A percentile compares a stretch with the other conserved stretches of the same genome.
These are phyloP conservation scores for Serpula lacrymans DNA, from an alignment of 768 basidiomycete species.

Conservation along the genomic window DNA sequence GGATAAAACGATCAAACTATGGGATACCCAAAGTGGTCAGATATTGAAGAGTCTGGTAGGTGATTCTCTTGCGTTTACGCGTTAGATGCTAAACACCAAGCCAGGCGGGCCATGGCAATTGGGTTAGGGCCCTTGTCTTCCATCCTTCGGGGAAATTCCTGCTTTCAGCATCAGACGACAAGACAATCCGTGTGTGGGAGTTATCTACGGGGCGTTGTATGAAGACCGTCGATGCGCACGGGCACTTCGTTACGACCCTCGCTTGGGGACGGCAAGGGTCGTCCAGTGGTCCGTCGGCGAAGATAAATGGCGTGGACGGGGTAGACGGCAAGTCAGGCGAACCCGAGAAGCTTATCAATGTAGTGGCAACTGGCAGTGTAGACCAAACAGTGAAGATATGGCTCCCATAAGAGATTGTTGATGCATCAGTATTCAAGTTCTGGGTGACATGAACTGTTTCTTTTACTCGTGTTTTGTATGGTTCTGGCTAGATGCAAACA, in stretches of 20 bases:
- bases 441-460: too few relatives aligned
- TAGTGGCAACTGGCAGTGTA: slow-evolving; percentile 65
- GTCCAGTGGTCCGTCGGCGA: slow-evolving; percentile 36
- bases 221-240: slow-evolving; percentile 85
- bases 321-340: slow-evolving; percentile 26
- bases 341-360: slow-evolving; percentile 61
- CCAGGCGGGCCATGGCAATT: slow-evolving; percentile 84
- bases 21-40: slow-evolving; percentile 85
- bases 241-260: slow-evolving; percentile 77
- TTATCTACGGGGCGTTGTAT: slow-evolving; percentile 79
- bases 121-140: slow-evolving; percentile 85
- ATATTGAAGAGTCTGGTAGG: slow-evolving; percentile 71
- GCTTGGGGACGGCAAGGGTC: slow-evolving; percentile 70
- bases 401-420: slow-evolving; percentile 54
- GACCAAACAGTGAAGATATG: slow-evolving; percentile 68
- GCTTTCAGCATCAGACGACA: slow-evolving; percentile 90
- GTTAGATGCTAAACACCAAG: slow-evolving; percentile 7
- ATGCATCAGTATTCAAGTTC: too few relatives aligned
- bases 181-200: slow-evolving; percentile 90
- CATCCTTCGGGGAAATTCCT: slow-evolving; percentile 89
- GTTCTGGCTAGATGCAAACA: slow-evolving; percentile 10
- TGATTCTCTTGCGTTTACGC: slow-evolving; percentile 7
- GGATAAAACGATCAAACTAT: slow-evolving; percentile 90
- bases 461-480: slow-evolving; percentile 6
- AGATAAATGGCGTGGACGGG: slow-evolving; percentile 37